Evolutionary conservation across 805 yeast species (phyloP).

Genomic region (Metschnikowia lunata): DNA sequence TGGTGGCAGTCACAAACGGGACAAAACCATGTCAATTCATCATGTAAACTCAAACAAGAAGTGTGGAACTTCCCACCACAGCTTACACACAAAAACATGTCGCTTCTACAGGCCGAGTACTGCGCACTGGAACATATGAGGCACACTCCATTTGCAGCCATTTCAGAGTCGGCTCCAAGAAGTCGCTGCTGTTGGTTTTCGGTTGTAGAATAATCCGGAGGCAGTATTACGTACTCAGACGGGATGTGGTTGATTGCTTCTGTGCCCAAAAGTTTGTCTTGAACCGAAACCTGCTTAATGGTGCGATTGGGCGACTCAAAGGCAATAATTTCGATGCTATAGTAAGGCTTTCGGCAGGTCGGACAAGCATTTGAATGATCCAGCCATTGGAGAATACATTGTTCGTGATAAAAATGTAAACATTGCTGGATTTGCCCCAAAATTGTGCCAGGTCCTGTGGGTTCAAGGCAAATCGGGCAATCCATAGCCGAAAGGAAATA

Average conservation of each 20-base stretch:
- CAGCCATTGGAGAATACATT: constrained; percentile 57
- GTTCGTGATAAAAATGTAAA: constrained; percentile 51
- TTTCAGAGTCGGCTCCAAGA: not conserved
- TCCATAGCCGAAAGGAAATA: no score
- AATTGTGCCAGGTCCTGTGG: constrained; percentile 9
- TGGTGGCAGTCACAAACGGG: constrained; percentile 49
- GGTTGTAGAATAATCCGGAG: not conserved
- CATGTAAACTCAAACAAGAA: constrained; percentile 33
- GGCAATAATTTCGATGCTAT: constrained; percentile 30
- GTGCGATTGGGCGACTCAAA: constrained; percentile 8
- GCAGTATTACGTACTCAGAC: constrained; percentile 29
- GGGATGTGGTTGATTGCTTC: constrained; percentile 39
- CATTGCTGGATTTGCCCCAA: constrained; percentile 36
- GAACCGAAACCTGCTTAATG: constrained; percentile 17
- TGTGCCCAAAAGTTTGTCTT: constrained; percentile 30
- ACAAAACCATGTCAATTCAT: constrained; percentile 39
- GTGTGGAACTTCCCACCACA: constrained; percentile 41
- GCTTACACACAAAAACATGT: constrained; percentile 24
- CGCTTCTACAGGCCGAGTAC: constrained; percentile 18
- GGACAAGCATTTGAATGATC: constrained; percentile 57
- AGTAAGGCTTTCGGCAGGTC: constrained; percentile 49
- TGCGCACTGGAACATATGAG: constrained; percentile 35
- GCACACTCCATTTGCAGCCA: constrained; percentile 22
- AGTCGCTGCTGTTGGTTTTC: not conserved
- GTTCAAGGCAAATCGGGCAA: constrained; percentile 61